Base-by-base conservation (phyloP, 2,329 filamentous ascomycete genomes). In the Dothidotthia symphoricarpi region DNA sequence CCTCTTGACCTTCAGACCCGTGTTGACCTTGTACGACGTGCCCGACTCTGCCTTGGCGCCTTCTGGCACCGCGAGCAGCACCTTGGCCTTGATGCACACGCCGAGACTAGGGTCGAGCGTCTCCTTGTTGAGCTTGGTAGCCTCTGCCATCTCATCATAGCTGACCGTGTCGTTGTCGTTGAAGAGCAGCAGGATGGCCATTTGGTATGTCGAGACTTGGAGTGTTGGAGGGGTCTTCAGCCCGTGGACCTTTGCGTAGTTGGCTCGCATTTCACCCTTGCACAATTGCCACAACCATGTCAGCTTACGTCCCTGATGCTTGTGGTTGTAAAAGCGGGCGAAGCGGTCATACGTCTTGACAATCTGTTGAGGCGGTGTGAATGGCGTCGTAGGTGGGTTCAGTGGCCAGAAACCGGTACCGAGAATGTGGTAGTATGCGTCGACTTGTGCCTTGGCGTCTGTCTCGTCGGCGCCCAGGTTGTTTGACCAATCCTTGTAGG, bases 231-330 rank as follows among this genome's bases (percentile, higher is more conserved):
- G 88, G 1, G 89, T 88, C 73, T 96, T 97, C 31, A 56, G 40
- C 17, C 59, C 56, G 9, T 48, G 51, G 3, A 70, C 68, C 71
- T 88, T 94, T 75, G 87, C 85, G 68, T 96, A 98, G 59, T 90
- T 91, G 25, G 90, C 87, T 68, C 90, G 91, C 44, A 98, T 80
- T 68, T 98, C 93, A 39, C 93, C 93, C 74, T 97, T 98, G 77
- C 89, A 97, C 35, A 98, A 74, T 65, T 97, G 89, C 93, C 93
- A 98, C 39, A 98, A 70, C 93, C 93, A 98, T 6, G 91, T 95
- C 26, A 98, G 76, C 72, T 97, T 98, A 45, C 93, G 86, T 24
- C 93, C 93, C 53, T 85, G 93, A 65, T 98, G 93, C 76, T 97
- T 98, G 68, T 90, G 84, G 69, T 87, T 89, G 75, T 98, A 98